Evolutionary conservation across 192 early-diverging fungal species (phyloP).

Genomic region (Polychytrium aggregatum): DNA sequence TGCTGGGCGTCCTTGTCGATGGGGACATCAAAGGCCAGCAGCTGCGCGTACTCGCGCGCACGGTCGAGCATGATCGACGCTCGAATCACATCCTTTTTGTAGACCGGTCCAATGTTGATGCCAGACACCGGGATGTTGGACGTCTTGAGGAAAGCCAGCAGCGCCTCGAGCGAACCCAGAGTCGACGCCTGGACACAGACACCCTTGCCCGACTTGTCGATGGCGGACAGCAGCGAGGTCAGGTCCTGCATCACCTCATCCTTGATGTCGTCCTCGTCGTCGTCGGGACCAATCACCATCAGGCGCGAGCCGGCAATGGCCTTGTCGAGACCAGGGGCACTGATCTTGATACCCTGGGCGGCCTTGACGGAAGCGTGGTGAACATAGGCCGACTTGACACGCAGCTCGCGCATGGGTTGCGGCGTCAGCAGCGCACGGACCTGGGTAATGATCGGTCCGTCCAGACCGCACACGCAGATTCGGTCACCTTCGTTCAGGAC

Average conservation of each 20-base stretch:
- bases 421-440: conserved; percentile 94
- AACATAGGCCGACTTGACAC: conserved; percentile 90
- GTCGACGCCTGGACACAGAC: conserved; percentile 98
- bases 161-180: conserved; percentile 91
- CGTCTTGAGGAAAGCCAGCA: conserved; percentile 80
- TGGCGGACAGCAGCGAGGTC: conserved; percentile 54
- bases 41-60: conserved; percentile 59
- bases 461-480: conserved; percentile 88
- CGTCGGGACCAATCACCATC: conserved; percentile 83
- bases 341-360: conserved; percentile 91
- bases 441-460: conserved; percentile 88
- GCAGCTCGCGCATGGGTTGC: conserved; percentile 95
- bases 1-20: conserved; percentile 77
- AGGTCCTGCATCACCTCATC: conserved; percentile 95
- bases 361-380: conserved; percentile 97
- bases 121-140: conserved; percentile 93
- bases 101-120: conserved; percentile 94
- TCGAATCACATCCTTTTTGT: conserved; percentile 91
- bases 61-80: conserved; percentile 88
- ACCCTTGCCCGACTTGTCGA: conserved; percentile 79
- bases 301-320: conserved; percentile 95
- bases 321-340: conserved; percentile 86
- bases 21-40: conserved; percentile 41
- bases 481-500: conserved; percentile 89
- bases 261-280: conserved; percentile 90